Evolutionary conservation across 805 yeast genomes (phyloP), one percentile per base, ranked within the genome.

Genomic region (Yamadazyma nakazawae): DNA sequence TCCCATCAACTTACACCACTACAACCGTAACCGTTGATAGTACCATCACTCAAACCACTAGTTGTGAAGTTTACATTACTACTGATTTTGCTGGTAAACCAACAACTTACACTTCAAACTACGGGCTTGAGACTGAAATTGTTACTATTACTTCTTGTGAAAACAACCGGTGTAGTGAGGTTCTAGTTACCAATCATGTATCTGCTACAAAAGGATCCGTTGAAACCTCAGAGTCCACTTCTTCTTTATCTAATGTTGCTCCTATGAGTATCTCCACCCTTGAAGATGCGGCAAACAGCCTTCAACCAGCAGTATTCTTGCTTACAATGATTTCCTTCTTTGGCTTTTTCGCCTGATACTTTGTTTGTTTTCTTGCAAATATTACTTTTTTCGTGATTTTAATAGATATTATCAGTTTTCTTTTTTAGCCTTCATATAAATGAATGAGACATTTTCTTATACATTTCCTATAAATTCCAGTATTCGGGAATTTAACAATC

Each of bases 71-170:
- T 13, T 39, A 31, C 18, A 49, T 45, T 18, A 48, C 54, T 37
- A 48, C 51, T 19, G 37, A 48, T 14, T 8, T 44, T 11, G 17
- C 28, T 5, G 51, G 51, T 37, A 31, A 37, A 9, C 21, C 35
- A 11, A 32, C 48, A 14, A 46, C 49, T 11, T 43, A 43, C 36
- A 46, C 51, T 31, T 43, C 52, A 2, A 43, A 49, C 24, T 37
- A 42, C 21, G 45, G 42, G 10, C 17, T 37, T 24, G 16, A 32
- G 12, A 63, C 70, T 37, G 63, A 70, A n/a, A 64, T 65, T 31
- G 61, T 64, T n/a, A 67, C 72, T 43, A 53, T 66, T 48, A 67
- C 74, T 35, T 64, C 72, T 19, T 70, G 75, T 54, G 54, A 58
- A 10, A 60, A 62, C 48, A 45, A 65, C 57, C 54, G 49, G 45